Base-by-base conservation (phyloP, 345 rosid genomes). In the Fremontodendron californicum region DNA sequence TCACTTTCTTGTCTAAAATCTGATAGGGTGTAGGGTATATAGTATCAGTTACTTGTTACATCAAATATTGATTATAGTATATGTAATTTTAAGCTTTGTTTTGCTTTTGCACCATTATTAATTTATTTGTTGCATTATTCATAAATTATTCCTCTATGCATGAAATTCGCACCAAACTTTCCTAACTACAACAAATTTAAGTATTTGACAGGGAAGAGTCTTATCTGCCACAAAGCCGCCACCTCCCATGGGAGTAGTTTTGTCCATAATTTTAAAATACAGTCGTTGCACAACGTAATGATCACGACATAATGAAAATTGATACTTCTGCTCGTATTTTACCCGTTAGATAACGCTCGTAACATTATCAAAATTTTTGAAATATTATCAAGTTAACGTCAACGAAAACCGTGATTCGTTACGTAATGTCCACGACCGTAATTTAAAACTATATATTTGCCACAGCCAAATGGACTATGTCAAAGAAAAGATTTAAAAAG, bases 141-240 rank as follows among this genome's bases (percentile, higher is more conserved):
- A 15, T 46, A 25, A 16, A 46, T 31, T 70, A 48, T 69, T 69
- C 55, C 27, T 46, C 40, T 16, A 18, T 70, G 25, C 18, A 71
- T 49, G 60, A 49, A 49, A 71, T 49, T 29, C 29, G n/a, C 74
- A 71, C 74, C 61, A 49, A 19, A 49, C 60, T 71, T 49, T 71
- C 75, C 61, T 31, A 49, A 71, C 61, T 31, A 31, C 60, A 49
- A 5, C 18, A 18, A 49, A 23, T 25, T 54, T 6, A 43, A 48
- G 71, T 40, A 66, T 16, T 29, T 27, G 46, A 16, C 23, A 48
- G 73, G 73, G 23, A 69, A 29, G 29, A 71, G 43, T 71, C 74
- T 48, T 29, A 48, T 27, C 25, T 48, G 40, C 73, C 33, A 67
- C 49, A 42, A 48, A n/a, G 18, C 35, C 54, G 39, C 73, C 23